Percentiles rank a stretch among this genome's conserved stretches.
Evolutionary conservation across 2,329 filamentous ascomycete species (phyloP).

Genomic region (Cadophora gregata): DNA sequence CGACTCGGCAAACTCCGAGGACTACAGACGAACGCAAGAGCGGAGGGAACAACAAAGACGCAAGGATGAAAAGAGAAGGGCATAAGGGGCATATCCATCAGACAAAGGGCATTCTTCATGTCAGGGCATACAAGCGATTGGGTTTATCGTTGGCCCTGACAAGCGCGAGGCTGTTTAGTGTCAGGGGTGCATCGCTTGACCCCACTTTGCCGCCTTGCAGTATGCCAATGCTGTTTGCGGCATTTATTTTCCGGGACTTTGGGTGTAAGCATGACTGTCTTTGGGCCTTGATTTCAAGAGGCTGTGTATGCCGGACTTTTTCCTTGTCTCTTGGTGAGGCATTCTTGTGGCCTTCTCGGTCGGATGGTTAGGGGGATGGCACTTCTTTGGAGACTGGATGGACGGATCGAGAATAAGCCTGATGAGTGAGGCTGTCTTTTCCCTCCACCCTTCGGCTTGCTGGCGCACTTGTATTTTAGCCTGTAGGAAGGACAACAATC

Average conservation of each 20-base stretch:
- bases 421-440: not conserved
- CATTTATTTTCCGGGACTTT: not conserved
- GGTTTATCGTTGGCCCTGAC: slow-evolving; percentile 4
- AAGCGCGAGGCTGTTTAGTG: slow-evolving; percentile 1
- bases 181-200: not conserved
- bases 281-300: not conserved
- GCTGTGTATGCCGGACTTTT: slow-evolving; percentile 4
- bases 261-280: not conserved
- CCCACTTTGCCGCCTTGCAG: not conserved
- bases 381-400: not conserved
- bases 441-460: not conserved
- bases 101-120: not conserved
- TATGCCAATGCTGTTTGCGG: slow-evolving; percentile 1
- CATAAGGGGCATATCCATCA: not conserved
- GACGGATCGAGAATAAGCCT: not conserved
- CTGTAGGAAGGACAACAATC: not conserved
- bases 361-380: not conserved
- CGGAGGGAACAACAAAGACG: not conserved
- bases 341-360: not conserved
- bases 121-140: slow-evolving; percentile 9
- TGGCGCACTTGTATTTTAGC: not conserved
- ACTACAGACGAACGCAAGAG: slow-evolving; percentile 25
- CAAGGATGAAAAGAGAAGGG: not conserved
- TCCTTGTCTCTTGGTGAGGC: slow-evolving; percentile 2
- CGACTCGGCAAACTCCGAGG: slow-evolving; percentile 23